Conservation (phyloP, 1,284 basidiomycete species). For the Pascua sp. region DNA sequence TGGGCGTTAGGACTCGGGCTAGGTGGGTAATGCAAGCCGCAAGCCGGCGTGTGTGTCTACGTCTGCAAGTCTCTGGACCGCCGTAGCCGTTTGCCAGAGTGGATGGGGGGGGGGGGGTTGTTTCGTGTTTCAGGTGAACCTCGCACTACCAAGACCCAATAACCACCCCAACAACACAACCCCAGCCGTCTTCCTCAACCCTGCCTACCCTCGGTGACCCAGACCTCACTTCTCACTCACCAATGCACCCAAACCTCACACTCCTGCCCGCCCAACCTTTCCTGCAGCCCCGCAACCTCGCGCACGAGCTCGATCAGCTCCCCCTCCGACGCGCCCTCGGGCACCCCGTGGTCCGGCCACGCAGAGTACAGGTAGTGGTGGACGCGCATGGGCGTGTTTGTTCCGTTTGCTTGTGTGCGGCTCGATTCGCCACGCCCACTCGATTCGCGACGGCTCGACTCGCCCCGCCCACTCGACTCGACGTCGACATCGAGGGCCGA, state of each 20-base stretch:
- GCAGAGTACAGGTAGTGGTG: constrained; percentile 41
- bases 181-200: neutral
- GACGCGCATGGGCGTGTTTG: constrained; percentile 14
- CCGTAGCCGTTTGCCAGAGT: too few relatives aligned
- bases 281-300: constrained; percentile 12
- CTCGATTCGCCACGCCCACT: too few relatives aligned
- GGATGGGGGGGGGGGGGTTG: too few relatives aligned
- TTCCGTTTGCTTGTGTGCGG: too few relatives aligned
- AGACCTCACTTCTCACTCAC: constrained; percentile 21
- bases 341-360: constrained; percentile 47
- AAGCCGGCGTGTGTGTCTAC: too few relatives aligned
- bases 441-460: too few relatives aligned
- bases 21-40: too few relatives aligned
- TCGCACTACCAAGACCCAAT: too few relatives aligned
- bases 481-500: constrained; percentile 10
- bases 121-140: too few relatives aligned
- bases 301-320: constrained; percentile 26
- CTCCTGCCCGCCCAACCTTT: constrained; percentile 14
- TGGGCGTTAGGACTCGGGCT: constrained; percentile 12
- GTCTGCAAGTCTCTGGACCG: too few relatives aligned
- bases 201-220: too few relatives aligned
- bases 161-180: neutral
- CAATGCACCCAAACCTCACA: constrained; percentile 48
- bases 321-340: constrained; percentile 30
- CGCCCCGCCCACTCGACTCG: too few relatives aligned